A percentile compares a stretch with the other conserved stretches of the same genome.
Conservation (phyloP, 2,329 filamentous ascomycete species). For the Fusarium tupiense region DNA sequence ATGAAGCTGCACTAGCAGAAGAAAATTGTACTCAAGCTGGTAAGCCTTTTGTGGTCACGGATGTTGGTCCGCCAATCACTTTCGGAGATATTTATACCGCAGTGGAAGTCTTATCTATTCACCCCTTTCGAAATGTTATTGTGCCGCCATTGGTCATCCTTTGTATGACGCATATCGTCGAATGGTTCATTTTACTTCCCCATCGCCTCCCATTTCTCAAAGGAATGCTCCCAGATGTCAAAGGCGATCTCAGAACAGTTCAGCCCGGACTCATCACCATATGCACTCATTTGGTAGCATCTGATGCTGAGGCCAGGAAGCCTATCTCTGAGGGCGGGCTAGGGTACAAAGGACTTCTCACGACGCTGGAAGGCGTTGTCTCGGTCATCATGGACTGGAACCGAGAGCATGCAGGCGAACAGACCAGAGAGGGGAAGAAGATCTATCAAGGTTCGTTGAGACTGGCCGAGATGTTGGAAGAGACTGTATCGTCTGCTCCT, state of each 20-base stretch:
- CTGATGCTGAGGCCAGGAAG: not conserved
- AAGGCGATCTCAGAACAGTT: not conserved
- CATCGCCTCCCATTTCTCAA: not conserved
- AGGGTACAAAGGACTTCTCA: not conserved
- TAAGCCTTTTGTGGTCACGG: constrained; percentile 1
- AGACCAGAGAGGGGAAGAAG: not conserved
- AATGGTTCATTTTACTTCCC: constrained; percentile 1
- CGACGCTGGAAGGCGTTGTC: not conserved
- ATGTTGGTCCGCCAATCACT: not conserved
- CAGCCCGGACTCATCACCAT: constrained; percentile 1
- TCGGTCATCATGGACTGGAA: constrained; percentile 4
- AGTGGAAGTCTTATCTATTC: not conserved
- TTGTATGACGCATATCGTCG: not conserved
- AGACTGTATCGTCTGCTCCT: not conserved
- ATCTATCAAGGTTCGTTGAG: not conserved
- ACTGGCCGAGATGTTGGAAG: not conserved
- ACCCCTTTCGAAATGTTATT: not conserved
- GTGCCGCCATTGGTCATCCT: not conserved
- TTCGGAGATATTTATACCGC: not conserved
- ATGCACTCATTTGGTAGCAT: constrained; percentile 7
- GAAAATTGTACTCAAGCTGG: not conserved
- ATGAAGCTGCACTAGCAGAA: not conserved
- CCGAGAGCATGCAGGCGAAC: not conserved
- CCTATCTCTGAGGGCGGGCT: not conserved
- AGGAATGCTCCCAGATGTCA: not conserved